Conservation (phyloP, 768 basidiomycete species). For the Sporobolomyces pararoseus region DNA sequence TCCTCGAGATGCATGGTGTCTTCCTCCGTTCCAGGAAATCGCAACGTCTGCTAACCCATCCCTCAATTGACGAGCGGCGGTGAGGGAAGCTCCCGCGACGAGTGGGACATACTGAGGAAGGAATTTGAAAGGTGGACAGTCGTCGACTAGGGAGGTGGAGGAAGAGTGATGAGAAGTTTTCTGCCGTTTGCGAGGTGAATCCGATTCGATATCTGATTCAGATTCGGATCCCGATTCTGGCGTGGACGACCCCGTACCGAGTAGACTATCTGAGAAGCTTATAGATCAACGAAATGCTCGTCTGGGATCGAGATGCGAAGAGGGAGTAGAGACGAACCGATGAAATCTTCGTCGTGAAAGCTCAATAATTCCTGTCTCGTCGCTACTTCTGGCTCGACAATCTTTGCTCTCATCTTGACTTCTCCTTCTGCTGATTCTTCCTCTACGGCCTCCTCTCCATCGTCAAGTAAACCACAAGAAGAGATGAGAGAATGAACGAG, state of each 20-base stretch:
- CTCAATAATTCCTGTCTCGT: slow-evolving; percentile 58
- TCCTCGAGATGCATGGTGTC: slow-evolving; percentile 80
- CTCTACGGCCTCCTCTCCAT: not conserved
- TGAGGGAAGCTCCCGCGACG: slow-evolving; percentile 72
- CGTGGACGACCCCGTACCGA: not conserved
- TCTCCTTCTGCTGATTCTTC: not conserved
- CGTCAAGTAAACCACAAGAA: slow-evolving; percentile 39
- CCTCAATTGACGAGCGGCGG: slow-evolving; percentile 64
- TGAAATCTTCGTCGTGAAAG: slow-evolving; percentile 70
- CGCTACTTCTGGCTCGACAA: slow-evolving; percentile 60
- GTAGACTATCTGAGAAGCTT: not conserved
- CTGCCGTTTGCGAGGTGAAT: slow-evolving; percentile 21
- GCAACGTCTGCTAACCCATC: slow-evolving; percentile 59
- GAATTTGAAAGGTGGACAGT: slow-evolving; percentile 72
- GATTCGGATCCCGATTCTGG: not conserved
- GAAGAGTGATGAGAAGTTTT: slow-evolving; percentile 54
- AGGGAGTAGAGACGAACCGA: slow-evolving; percentile 51
- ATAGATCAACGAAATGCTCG: not conserved
- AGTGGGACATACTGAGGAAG: slow-evolving; percentile 66
- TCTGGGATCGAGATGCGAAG: not conserved
- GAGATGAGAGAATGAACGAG: slow-evolving; percentile 43
- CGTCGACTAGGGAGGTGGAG: slow-evolving; percentile 53
- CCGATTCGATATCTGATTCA: not conserved
- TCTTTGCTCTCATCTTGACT: slow-evolving; percentile 45
- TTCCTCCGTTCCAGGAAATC: slow-evolving; percentile 88